phyloP scores from a whole-genome alignment of 192 early-diverging fungal species.

The Kappamyces sp. region DNA sequence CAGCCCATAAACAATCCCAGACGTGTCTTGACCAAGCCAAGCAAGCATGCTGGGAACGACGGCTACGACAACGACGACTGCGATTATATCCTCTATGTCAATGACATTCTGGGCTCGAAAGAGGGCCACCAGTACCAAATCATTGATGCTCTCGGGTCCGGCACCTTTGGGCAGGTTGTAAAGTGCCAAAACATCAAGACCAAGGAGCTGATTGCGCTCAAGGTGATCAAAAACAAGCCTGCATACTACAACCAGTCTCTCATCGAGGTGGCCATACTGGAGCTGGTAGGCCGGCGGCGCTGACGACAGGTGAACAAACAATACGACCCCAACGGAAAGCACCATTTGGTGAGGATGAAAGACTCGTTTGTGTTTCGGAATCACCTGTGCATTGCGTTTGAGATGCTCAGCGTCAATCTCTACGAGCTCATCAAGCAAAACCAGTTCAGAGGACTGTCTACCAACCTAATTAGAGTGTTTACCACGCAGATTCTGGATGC shows the following conservation, averaged over 20 bases:
- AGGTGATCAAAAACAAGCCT: constrained; percentile 97
- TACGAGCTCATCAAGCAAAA: constrained; percentile 99
- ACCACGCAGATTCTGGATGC: constrained; percentile 90
- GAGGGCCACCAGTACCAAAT: constrained; percentile 86
- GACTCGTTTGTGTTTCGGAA: constrained; percentile 90
- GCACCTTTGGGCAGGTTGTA: constrained; percentile 98
- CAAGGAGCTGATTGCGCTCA: constrained; percentile 84
- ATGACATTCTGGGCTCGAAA: constrained; percentile 89
- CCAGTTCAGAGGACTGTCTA: constrained; percentile 88
- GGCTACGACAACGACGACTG: constrained; percentile 92
- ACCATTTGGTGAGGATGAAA: constrained; percentile 81
- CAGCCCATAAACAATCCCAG: constrained; percentile 73
- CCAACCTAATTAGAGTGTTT: constrained; percentile 89
- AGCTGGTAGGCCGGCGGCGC: constrained; percentile 48
- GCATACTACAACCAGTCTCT: constrained; percentile 97
- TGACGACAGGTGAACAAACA: constrained; percentile 70
- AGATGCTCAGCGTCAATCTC: constrained; percentile 92
- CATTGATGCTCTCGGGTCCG: constrained; percentile 86
- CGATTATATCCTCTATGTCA: constrained; percentile 96
- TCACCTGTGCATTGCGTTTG: constrained; percentile 96
- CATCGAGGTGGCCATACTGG: constrained; percentile 93
- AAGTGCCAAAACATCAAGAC: constrained; percentile 92
- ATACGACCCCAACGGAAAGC: constrained; percentile 79
- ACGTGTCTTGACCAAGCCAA: constrained; percentile 89
- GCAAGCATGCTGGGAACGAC: constrained; percentile 82